Base-by-base conservation (phyloP, 2,329 filamentous ascomycete genomes). In the Ustilaginoidea virens region DNA sequence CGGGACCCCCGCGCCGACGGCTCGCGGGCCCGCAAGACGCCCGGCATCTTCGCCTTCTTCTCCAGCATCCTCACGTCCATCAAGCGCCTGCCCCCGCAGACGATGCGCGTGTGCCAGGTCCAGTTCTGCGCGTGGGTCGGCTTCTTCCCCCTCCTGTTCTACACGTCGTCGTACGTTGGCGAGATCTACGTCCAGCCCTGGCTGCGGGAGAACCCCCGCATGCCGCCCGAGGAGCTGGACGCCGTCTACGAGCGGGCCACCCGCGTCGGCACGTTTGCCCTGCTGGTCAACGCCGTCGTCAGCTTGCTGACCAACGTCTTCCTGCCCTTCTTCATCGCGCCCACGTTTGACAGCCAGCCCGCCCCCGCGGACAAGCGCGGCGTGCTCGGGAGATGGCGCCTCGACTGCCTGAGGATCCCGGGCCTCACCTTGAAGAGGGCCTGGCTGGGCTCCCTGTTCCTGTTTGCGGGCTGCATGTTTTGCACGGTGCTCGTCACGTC, bases 91-190 rank as follows among this genome's bases (percentile, higher is more conserved):
- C 86, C 87, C 1, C 75, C 76, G 1, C 85, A 92, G 52, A 83
- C 90, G 38, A 68, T 68, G 36, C 76, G 72, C 37, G 82, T 94
- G 21, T 94, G 86, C 46, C 59, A 74, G 38, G 78, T 86, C 0
- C 80, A 90, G 48, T 73, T 87, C 41, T 86, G 76, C 35, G 82
- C 83, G 5, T 96, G 86, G 86, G 75, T 94, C 32, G 87, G 83
- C 29, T 94, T 87, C 72, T 96, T 94, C 44, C 86, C 86, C 1
- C 85, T 93, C 51, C 65, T 96, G 3, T 94, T 92, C 56, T 96
- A 96, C 58, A 83, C 83, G 5, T 92, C 85, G 1, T 92, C 83
- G 12, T 96, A 90, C 51, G 79, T 94, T 40, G 86, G 81, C 36
- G 83, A 93, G 47, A 80, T 96, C 32, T 93, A 93, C 43, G 80